Evolutionary conservation across 2,329 filamentous ascomycete genomes (phyloP).

Genomic region (Lasiodiplodia gonubiensis): DNA sequence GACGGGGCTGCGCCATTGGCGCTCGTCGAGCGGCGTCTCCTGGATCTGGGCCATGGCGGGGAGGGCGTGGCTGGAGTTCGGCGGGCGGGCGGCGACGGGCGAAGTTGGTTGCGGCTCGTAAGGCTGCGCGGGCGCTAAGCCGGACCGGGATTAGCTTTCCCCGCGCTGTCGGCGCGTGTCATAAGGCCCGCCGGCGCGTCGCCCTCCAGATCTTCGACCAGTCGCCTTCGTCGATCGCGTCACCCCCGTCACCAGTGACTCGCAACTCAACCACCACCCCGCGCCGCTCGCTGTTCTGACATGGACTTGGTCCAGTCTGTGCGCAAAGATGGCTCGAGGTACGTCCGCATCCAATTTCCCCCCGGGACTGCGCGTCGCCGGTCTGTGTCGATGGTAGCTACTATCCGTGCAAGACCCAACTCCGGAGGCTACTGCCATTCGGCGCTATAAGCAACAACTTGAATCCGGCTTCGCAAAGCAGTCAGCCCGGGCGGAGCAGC

Average conservation of each 20-base stretch:
- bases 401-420: background rate
- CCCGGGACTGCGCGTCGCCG: background rate
- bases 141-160: background rate
- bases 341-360: slow-evolving; percentile 32
- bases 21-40: slow-evolving; percentile 42
- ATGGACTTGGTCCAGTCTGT: slow-evolving; percentile 97
- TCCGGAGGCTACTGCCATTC: background rate
- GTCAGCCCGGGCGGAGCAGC: background rate
- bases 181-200: background rate
- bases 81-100: slow-evolving; percentile 27
- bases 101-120: slow-evolving; percentile 22
- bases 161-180: background rate
- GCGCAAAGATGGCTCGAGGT: slow-evolving; percentile 84
- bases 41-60: slow-evolving; percentile 37
- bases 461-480: background rate
- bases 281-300: slow-evolving; percentile 28
- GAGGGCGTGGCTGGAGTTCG: slow-evolving; percentile 1
- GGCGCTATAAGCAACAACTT: background rate
- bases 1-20: slow-evolving; percentile 38
- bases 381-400: background rate
- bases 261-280: background rate
- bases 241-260: slow-evolving; percentile 23
- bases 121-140: slow-evolving; percentile 16
- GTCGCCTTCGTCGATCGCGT: slow-evolving; percentile 21
- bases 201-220: slow-evolving; percentile 28